Evolutionary conservation across 768 basidiomycete species (phyloP).

Genomic region (Pulveroboletus sp.): DNA sequence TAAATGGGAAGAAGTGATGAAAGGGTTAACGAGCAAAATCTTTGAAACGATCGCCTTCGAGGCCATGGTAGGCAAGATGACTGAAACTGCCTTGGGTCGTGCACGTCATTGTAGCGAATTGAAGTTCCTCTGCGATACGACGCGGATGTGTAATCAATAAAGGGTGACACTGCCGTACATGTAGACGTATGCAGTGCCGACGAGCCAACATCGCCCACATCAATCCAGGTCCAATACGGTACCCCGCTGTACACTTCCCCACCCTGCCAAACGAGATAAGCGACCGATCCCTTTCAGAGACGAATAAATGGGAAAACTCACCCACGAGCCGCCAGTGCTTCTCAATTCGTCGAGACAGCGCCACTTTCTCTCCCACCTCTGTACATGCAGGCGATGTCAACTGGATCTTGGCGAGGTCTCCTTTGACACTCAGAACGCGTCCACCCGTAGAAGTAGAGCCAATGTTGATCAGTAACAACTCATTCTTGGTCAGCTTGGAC

Average conservation of each 20-base stretch:
- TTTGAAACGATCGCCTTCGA: no score
- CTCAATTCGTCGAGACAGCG: conserved; percentile 89
- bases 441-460: conserved; percentile 97
- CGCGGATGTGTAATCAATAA: not conserved
- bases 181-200: not conserved
- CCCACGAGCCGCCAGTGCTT: conserved; percentile 98
- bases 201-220: not conserved
- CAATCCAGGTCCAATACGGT: conserved; percentile 78
- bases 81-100: not conserved
- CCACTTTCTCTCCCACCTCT: conserved; percentile 97
- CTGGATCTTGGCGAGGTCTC: conserved; percentile 91
- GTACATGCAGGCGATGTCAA: conserved; percentile 94
- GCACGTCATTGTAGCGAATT: not conserved
- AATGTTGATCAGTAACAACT: conserved; percentile 94
- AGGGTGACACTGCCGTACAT: not conserved
- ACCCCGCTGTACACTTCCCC: conserved; percentile 83
- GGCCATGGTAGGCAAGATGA: no score
- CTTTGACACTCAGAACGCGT: conserved; percentile 89
- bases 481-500: conserved; percentile 85
- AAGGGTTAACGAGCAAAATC: no score
- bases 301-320: conserved; percentile 36
- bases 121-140: not conserved
- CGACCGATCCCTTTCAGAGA: not conserved
- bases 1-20: no score
- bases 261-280: conserved; percentile 35